Evolutionary conservation across 106 monocot genomes (phyloP), one percentile per base, ranked within the genome.

Genomic region (Dendrobium nobile): DNA sequence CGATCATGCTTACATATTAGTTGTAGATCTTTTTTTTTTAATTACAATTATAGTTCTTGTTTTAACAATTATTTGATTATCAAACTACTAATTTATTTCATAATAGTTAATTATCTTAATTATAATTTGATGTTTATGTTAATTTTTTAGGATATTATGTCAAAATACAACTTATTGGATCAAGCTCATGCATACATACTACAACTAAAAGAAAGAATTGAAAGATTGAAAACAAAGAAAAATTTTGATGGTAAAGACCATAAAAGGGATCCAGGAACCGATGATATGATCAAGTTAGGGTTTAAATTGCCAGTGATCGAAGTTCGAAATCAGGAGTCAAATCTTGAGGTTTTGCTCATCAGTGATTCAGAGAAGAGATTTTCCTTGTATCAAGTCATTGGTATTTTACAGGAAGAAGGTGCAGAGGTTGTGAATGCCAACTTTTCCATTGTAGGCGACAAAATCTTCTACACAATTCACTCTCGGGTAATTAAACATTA

Each of bases 371-470:
- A 80, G 73, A 77, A 22, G 77, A 82, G 41, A 61, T 83, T 82
- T 47, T 51, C 81, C 72, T 83, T 95, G 64, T 83, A 92, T 45
- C 72, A 86, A 31, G 84, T 85, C 58, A 90, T 95, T 40, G 20
- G 54, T 15, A 84, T 89, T 11, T 75, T 95, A 15, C 91, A 92
- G 77, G 95, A 95, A 83, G 95, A 92, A 89, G 95, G 95, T 0
- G 92, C 91, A 0, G 91, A 91, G n/a, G 89, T 95, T 28, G 45
- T 89, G 55, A 88, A 89, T 70, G 95, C 95, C 9, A 86, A 78
- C 81, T 87, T 89, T 85, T 91, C 89, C 1, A 37, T 72, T 6
- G 89, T 84, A 0, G 80, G 83, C 15, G 85, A 89, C 41, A 95
- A 89, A 78, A 82, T 88, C 42, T 92, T 91, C 79, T 79, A 87